A percentile compares a stretch with the other conserved stretches of the same genome.
These are phyloP conservation scores for Trebouxiophyceae sp. DNA, from an alignment of 163 green algal genomes.

Conservation along the genomic window DNA sequence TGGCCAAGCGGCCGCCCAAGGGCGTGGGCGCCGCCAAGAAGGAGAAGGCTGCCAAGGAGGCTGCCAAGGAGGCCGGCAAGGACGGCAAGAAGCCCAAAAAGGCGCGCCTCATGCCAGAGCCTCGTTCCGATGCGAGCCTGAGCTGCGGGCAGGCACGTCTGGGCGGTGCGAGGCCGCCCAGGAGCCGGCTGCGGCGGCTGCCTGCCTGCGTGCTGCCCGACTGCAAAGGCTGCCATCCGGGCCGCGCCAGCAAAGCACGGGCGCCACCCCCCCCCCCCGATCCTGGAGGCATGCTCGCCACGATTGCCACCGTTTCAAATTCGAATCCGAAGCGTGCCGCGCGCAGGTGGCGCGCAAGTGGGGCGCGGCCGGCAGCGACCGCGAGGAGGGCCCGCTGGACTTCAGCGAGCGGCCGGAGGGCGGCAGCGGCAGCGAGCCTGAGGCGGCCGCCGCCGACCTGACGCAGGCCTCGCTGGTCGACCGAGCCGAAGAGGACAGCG, in stretches of 20 bases:
- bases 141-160: no score
- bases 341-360: slow-evolving; percentile 36
- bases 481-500: slow-evolving; percentile 44
- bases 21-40: slow-evolving; percentile 18
- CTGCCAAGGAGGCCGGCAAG: slow-evolving; percentile 30
- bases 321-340: no score
- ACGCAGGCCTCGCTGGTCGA: slow-evolving; percentile 52
- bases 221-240: no score
- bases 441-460: slow-evolving; percentile 2
- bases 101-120: no score
- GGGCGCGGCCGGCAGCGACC: slow-evolving; percentile 11
- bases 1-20: slow-evolving; percentile 11
- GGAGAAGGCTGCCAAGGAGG: slow-evolving; percentile 39
- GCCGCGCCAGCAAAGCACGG: no score
- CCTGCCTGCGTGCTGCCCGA: no score
- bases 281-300: no score
- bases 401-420: slow-evolving; percentile 43
- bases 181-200: no score
- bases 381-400: slow-evolving; percentile 38
- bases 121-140: no score
- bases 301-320: no score
- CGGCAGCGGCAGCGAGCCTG: neutral
- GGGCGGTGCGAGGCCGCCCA: no score
- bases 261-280: no score
- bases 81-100: neutral